Evolutionary conservation across 176 grass and related monocot species (phyloP).

Genomic region (Musa itinerans): DNA sequence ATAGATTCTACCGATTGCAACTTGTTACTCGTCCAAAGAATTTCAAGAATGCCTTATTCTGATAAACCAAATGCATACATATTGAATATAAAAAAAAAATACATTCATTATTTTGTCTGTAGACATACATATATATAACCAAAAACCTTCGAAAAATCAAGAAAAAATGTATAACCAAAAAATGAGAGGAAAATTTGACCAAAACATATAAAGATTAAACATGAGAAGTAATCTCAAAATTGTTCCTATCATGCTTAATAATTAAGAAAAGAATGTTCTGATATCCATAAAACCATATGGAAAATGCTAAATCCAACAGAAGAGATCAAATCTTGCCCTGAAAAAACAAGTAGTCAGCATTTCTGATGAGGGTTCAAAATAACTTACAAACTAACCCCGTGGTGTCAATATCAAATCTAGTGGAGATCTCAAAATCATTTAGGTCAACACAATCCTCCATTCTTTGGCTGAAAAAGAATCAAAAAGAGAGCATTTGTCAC

Average conservation of each 20-base stretch:
- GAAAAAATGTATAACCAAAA: not conserved
- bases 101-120: no score
- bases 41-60: not conserved
- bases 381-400: conserved; percentile 96
- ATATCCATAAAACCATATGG: not conserved
- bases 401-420: conserved; percentile 68
- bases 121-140: no score
- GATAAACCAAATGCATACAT: not conserved
- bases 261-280: not conserved
- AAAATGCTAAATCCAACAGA: not conserved
- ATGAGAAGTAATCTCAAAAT: not conserved
- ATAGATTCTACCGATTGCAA: not conserved
- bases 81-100: not conserved
- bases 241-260: not conserved
- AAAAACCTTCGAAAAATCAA: not conserved
- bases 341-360: not conserved
- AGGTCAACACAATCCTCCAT: conserved; percentile 66
- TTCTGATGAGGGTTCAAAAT: conserved; percentile 13
- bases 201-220: not conserved
- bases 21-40: not conserved
- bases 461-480: conserved; percentile 51
- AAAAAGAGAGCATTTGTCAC: conserved; percentile 2
- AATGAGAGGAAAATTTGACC: not conserved
- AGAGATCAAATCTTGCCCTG: not conserved
- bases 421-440: conserved; percentile 70